phyloP scores from a whole-genome alignment of 306 rosid species.

The Fagus crenata region DNA sequence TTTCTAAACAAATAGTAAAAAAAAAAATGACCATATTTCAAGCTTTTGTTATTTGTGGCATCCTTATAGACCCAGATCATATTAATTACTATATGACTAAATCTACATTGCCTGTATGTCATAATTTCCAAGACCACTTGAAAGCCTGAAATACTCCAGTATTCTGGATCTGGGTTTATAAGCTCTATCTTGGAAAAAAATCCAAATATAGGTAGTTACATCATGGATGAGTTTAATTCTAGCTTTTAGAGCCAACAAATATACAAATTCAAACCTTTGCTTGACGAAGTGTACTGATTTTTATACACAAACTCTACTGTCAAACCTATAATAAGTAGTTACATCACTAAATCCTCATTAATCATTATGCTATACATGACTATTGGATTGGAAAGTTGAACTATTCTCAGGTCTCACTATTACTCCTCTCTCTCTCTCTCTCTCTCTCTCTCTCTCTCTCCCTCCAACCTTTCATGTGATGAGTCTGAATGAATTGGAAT shows the following conservation, averaged over 20 bases:
- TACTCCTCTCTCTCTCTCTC: slow-evolving; percentile 23
- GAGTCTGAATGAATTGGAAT: slow-evolving; percentile 43
- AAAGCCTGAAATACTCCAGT: background rate
- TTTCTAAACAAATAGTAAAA: background rate
- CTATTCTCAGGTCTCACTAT: slow-evolving; percentile 4
- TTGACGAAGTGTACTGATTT: background rate
- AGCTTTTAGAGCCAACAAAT: background rate
- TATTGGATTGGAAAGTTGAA: slow-evolving; percentile 9
- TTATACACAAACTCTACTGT: background rate
- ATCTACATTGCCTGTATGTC: background rate
- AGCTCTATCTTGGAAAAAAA: background rate
- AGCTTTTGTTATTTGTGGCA: background rate
- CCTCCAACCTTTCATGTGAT: slow-evolving; percentile 41
- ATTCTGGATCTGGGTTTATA: background rate
- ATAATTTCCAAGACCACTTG: background rate
- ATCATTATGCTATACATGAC: background rate
- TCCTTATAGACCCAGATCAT: no score
- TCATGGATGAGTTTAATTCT: background rate
- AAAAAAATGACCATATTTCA: background rate
- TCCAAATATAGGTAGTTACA: background rate
- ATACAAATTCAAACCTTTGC: background rate
- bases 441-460: no score
- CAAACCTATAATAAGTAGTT: background rate
- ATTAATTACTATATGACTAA: no score
- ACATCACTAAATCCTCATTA: background rate